Conservation (phyloP, 495 filamentous ascomycete species). For the Podospora pseudopauciseta region DNA sequence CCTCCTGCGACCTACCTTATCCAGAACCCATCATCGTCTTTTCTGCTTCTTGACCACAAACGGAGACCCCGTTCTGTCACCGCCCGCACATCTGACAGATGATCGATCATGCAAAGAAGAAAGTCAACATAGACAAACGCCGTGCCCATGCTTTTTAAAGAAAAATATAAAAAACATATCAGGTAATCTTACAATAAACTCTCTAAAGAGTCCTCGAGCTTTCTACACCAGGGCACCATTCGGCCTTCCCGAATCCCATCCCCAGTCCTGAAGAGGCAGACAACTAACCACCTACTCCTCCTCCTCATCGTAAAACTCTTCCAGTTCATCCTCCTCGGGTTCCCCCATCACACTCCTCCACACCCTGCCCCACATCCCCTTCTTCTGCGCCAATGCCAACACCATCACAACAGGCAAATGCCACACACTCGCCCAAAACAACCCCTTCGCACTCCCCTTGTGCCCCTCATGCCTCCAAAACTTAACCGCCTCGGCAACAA, state of each 20-base stretch:
- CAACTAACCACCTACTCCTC: conserved; percentile 14
- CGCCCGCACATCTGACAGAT: background rate
- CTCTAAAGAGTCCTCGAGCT: background rate
- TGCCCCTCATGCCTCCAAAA: conserved; percentile 79
- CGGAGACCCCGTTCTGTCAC: background rate
- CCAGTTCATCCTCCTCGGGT: conserved; percentile 46
- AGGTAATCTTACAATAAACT: conserved; percentile 5
- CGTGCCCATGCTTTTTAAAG: background rate
- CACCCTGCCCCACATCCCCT: conserved; percentile 84
- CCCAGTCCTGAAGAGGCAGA: no score
- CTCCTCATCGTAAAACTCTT: conserved; percentile 36
- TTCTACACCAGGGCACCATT: background rate
- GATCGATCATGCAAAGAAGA: background rate
- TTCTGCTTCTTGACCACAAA: background rate
- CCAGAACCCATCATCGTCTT: background rate
- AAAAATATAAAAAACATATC: background rate
- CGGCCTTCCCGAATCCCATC: background rate
- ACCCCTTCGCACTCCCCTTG: conserved; percentile 72
- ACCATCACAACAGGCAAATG: conserved; percentile 89
- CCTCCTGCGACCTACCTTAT: background rate
- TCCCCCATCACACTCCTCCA: conserved; percentile 65
- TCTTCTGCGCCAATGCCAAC: conserved; percentile 89
- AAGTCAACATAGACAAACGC: background rate
- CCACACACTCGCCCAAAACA: conserved; percentile 99
- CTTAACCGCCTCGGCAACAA: conserved; percentile 71